Conservation (phyloP, 495 filamentous ascomycete species). For the Aspergillus haitiensis region DNA sequence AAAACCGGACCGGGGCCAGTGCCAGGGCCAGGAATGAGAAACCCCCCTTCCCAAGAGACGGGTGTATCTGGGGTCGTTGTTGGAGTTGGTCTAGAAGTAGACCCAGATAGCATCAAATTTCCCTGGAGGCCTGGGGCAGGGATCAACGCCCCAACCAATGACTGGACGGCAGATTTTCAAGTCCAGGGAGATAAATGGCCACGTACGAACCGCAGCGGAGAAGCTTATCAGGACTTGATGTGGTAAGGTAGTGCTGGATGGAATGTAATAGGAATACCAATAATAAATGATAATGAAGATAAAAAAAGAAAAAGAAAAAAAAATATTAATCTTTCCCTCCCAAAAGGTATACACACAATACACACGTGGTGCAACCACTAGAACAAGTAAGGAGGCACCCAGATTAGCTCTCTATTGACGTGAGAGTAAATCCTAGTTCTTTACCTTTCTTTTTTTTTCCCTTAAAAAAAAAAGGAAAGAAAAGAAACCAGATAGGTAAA, state of each 20-base stretch:
- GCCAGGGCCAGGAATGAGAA: conserved; percentile 1
- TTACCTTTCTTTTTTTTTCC: neutral
- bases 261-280: conserved; percentile 7
- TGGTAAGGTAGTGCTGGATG: neutral
- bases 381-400: no score
- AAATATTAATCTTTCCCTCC: neutral
- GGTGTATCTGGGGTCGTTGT: conserved; percentile 22
- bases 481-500: neutral
- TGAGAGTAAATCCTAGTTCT: neutral
- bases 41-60: conserved; percentile 11
- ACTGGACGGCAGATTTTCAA: conserved; percentile 10
- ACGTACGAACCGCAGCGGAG: conserved; percentile 27
- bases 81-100: neutral
- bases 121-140: conserved; percentile 1
- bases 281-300: conserved; percentile 13
- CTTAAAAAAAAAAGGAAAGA: neutral
- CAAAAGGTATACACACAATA: neutral
- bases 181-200: conserved; percentile 11
- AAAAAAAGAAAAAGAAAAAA: conserved; percentile 2
- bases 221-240: conserved; percentile 30
- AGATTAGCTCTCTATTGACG: neutral
- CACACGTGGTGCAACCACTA: neutral
- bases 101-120: conserved; percentile 4
- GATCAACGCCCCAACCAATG: conserved; percentile 22
- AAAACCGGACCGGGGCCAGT: neutral